phyloP scores from a whole-genome alignment of 2,329 filamentous ascomycete genomes.

The Juglanconis oblonga region DNA sequence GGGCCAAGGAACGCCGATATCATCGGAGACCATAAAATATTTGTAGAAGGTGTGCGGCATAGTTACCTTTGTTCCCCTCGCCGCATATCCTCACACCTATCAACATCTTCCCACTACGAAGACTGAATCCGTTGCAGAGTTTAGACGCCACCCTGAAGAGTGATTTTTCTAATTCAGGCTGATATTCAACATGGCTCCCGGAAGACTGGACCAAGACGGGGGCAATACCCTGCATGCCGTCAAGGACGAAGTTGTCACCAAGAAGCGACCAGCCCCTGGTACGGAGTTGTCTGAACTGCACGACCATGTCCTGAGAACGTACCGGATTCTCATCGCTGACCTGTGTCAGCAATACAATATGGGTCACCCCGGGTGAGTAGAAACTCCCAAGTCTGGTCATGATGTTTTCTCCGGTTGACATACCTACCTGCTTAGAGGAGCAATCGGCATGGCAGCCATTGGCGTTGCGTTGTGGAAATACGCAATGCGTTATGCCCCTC shows the following conservation, averaged over 20 bases:
- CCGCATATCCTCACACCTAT: neutral
- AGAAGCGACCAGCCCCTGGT: neutral
- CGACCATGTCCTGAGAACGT: constrained; percentile 56
- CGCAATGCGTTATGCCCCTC: constrained; percentile 55
- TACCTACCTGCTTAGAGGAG: constrained; percentile 17
- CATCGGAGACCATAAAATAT: neutral
- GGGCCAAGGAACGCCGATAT: neutral
- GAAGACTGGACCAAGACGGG: neutral
- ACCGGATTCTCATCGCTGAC: constrained; percentile 63
- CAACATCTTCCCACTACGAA: neutral
- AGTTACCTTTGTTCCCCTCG: neutral
- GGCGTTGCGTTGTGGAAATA: constrained; percentile 52
- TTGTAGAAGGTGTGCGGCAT: neutral
- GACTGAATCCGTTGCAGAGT: neutral
- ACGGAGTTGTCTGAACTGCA: constrained; percentile 5
- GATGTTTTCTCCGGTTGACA: neutral
- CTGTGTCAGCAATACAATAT: constrained; percentile 68
- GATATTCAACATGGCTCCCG: neutral
- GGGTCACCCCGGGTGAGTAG: constrained; percentile 61
- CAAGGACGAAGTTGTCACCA: constrained; percentile 10
- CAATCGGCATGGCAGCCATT: constrained; percentile 35
- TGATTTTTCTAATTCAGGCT: neutral
- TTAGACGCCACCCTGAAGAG: neutral
- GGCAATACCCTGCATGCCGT: neutral
- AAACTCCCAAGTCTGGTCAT: constrained; percentile 34